Evolutionary conservation across 257 asterid genomes (phyloP).

Genomic region (Echium plantagineum): DNA sequence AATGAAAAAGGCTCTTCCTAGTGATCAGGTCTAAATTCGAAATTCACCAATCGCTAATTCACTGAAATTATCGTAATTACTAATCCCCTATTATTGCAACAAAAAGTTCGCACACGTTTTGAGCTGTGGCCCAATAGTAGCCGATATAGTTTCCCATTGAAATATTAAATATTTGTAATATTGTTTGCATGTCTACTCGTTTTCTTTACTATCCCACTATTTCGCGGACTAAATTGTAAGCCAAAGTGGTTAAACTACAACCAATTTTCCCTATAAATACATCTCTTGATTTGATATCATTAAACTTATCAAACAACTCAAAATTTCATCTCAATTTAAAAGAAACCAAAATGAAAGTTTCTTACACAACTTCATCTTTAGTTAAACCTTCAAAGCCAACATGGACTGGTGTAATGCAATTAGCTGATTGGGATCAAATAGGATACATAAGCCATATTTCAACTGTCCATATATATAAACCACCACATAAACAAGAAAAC

Average conservation of each 20-base stretch:
- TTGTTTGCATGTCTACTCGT: not conserved
- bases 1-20: too few species aligned
- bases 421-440: slow-evolving; percentile 2
- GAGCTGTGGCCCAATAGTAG: too few species aligned
- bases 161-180: too few species aligned
- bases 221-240: not conserved
- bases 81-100: too few species aligned
- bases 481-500: not conserved
- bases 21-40: too few species aligned
- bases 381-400: slow-evolving; percentile 1
- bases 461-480: not conserved
- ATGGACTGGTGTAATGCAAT: not conserved
- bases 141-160: too few species aligned
- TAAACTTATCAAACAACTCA: too few species aligned
- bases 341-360: not conserved
- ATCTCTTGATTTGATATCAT: not conserved
- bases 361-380: not conserved
- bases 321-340: not conserved
- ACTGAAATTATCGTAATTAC: too few species aligned
- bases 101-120: too few species aligned
- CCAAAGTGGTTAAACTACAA: not conserved
- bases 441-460: not conserved
- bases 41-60: too few species aligned
- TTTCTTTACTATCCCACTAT: not conserved
- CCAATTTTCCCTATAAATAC: not conserved